Conservation (phyloP, 139 green algal genomes). For the Chlamydomonas incerta region DNA sequence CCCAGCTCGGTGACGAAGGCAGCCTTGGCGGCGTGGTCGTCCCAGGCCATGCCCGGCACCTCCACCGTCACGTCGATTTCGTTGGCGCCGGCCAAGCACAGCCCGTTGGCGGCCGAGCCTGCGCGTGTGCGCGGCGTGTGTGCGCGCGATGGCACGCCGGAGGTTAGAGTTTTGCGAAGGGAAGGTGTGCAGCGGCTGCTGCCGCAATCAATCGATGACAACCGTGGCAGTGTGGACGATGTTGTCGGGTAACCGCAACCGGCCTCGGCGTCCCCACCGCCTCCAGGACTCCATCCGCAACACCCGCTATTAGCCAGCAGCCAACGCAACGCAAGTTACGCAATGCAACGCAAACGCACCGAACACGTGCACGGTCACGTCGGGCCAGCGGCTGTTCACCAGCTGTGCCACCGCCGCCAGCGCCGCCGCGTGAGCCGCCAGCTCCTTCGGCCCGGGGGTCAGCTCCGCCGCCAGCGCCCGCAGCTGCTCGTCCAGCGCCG, state of each 20-base stretch:
- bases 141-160: too few species aligned
- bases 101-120: conserved; percentile 73
- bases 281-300: too few species aligned
- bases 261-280: too few species aligned
- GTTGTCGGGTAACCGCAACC: too few species aligned
- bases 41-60: conserved; percentile 33
- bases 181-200: too few species aligned
- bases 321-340: too few species aligned
- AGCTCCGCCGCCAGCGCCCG: conserved; percentile 58
- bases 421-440: conserved; percentile 46
- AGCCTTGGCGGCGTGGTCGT: conserved; percentile 50
- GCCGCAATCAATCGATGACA: too few species aligned
- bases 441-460: conserved; percentile 61
- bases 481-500: conserved; percentile 49
- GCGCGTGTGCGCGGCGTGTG: background rate
- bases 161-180: too few species aligned
- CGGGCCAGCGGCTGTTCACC: conserved; percentile 61
- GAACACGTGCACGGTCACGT: conserved; percentile 59
- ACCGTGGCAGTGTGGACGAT: too few species aligned
- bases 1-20: conserved; percentile 72
- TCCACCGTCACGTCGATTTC: conserved; percentile 87
- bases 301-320: too few species aligned
- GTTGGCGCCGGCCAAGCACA: conserved; percentile 79
- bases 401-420: conserved; percentile 56
- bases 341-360: too few species aligned